These are phyloP conservation scores for Entrophospora sp. DNA, from an alignment of 192 early-diverging fungal genomes.

Conservation along the genomic window DNA sequence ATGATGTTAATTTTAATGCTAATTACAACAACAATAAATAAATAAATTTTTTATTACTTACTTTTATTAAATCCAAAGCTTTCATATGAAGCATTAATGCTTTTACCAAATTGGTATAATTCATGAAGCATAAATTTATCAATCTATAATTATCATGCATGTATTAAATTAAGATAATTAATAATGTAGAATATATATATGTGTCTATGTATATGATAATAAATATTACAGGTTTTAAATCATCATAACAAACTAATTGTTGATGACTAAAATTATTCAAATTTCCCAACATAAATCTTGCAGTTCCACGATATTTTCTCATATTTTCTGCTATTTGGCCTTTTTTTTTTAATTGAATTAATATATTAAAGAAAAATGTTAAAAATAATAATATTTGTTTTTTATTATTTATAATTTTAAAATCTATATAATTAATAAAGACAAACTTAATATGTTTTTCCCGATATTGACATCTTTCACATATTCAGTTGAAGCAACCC, in stretches of 20 bases:
- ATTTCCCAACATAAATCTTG: slow-evolving; percentile 72
- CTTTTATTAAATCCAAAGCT: slow-evolving; percentile 53
- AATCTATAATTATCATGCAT: slow-evolving; percentile 17
- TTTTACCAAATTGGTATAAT: slow-evolving; percentile 49
- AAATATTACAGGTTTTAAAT: slow-evolving; percentile 34
- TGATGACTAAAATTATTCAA: slow-evolving; percentile 45
- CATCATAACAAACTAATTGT: slow-evolving; percentile 38
- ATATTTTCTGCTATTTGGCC: slow-evolving; percentile 54
- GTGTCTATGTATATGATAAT: neutral
- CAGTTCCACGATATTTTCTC: slow-evolving; percentile 68
- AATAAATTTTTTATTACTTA: slow-evolving; percentile 13
- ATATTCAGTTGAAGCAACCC: slow-evolving; percentile 70
- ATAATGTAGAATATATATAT: neutral
- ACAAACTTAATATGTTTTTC: slow-evolving; percentile 44
- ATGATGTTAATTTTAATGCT: too few species aligned
- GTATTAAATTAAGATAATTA: neutral
- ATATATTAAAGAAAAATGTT: neutral
- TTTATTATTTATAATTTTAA: neutral
- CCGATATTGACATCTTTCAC: slow-evolving; percentile 66
- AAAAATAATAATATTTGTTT: neutral
- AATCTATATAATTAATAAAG: neutral
- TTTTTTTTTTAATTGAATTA: neutral
- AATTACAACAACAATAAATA: neutral
- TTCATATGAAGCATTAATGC: slow-evolving; percentile 47
- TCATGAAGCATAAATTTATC: slow-evolving; percentile 61